Percentiles rank a stretch among this genome's conserved stretches.
Evolutionary conservation across 1,139 yeast genomes (phyloP).

Genomic region (Suhomyces chickasaworum): DNA sequence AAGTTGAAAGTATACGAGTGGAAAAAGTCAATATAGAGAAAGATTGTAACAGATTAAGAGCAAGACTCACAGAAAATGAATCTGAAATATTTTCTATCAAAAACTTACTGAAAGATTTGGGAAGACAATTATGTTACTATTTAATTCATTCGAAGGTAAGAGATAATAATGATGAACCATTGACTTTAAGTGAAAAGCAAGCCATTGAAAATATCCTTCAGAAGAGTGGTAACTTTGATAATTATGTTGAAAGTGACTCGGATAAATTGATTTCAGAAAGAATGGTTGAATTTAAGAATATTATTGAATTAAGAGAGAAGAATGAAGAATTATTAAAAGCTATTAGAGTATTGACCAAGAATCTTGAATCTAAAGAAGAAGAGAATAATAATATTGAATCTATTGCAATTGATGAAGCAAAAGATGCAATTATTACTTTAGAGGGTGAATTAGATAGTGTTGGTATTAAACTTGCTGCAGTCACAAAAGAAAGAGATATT

Average conservation of each 20-base stretch:
- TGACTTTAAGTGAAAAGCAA: slow-evolving; percentile 57
- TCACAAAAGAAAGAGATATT: slow-evolving; percentile 66
- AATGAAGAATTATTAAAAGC: slow-evolving; percentile 71
- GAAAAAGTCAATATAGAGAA: slow-evolving; percentile 47
- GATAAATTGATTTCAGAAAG: slow-evolving; percentile 72
- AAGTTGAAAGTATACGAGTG: slow-evolving; percentile 38
- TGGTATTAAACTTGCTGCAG: slow-evolving; percentile 53
- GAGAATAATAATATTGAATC: slow-evolving; percentile 49
- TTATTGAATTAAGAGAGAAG: slow-evolving; percentile 68
- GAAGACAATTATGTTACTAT: slow-evolving; percentile 75
- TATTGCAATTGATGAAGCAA: slow-evolving; percentile 71
- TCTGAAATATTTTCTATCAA: slow-evolving; percentile 48
- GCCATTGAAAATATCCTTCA: slow-evolving; percentile 50
- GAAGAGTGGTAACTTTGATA: slow-evolving; percentile 36
- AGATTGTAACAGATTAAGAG: slow-evolving; percentile 35
- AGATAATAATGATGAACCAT: slow-evolving; percentile 53
- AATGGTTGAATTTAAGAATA: slow-evolving; percentile 66
- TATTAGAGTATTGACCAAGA: slow-evolving; percentile 67
- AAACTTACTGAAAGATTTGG: slow-evolving; percentile 68
- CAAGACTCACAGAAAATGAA: slow-evolving; percentile 39
- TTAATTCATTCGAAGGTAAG: slow-evolving; percentile 67
- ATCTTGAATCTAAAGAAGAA: slow-evolving; percentile 59
- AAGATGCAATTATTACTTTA: slow-evolving; percentile 68
- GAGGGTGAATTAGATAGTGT: slow-evolving; percentile 61
- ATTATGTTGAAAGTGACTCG: slow-evolving; percentile 57